phyloP scores from a whole-genome alignment of 805 yeast species.

The Clavispora asparagi region DNA sequence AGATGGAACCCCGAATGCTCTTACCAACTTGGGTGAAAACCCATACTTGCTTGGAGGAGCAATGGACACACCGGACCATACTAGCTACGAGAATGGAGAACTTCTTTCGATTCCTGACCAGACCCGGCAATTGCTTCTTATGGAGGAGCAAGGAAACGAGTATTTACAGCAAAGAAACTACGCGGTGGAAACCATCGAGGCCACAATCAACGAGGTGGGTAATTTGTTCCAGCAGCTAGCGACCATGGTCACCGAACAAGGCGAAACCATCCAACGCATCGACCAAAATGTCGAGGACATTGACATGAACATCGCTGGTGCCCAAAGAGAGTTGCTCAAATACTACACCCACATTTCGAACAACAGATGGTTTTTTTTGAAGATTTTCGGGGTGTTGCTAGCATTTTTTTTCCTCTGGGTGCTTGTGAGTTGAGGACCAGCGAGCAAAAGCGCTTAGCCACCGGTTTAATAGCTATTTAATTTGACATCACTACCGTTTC shows the following conservation, averaged over 20 bases:
- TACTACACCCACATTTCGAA: slow-evolving; percentile 83
- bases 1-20: slow-evolving; percentile 4
- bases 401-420: slow-evolving; percentile 77
- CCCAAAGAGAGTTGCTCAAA: slow-evolving; percentile 87
- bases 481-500: not conserved
- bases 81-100: slow-evolving; percentile 27
- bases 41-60: slow-evolving; percentile 25
- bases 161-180: slow-evolving; percentile 79
- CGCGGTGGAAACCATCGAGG: slow-evolving; percentile 94
- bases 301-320: slow-evolving; percentile 82
- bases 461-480: not conserved
- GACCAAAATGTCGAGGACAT: slow-evolving; percentile 95
- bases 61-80: slow-evolving; percentile 20
- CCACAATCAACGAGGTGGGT: slow-evolving; percentile 97
- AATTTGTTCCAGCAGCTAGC: slow-evolving; percentile 91
- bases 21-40: slow-evolving; percentile 31
- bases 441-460: not conserved
- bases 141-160: slow-evolving; percentile 75
- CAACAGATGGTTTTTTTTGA: slow-evolving; percentile 88
- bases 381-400: slow-evolving; percentile 82
- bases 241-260: slow-evolving; percentile 96
- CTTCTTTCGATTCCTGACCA: slow-evolving; percentile 76
- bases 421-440: slow-evolving; percentile 48
- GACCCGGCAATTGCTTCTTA: slow-evolving; percentile 66
- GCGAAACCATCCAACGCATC: slow-evolving; percentile 91